phyloP scores from a whole-genome alignment of 495 filamentous ascomycete genomes.

The Tuber aestivum region DNA sequence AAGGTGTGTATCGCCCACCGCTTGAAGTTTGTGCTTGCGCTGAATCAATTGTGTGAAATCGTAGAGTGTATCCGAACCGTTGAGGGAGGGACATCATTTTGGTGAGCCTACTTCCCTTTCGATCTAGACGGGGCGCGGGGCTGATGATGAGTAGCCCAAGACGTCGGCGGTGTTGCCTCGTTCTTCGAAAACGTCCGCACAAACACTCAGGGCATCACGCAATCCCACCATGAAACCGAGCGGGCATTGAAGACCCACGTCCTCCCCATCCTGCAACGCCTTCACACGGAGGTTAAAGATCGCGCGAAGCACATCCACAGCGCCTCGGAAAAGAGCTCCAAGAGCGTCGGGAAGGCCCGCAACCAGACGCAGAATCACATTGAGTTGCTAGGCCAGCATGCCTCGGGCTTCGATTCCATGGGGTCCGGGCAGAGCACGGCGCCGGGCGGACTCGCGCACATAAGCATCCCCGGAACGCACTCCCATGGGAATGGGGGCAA shows the following conservation, averaged over 20 bases:
- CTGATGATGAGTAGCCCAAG: conserved; percentile 48
- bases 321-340: conserved; percentile 79
- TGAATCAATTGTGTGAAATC: neutral
- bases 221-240: conserved; percentile 80
- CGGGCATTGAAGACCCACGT: conserved; percentile 77
- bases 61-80: conserved; percentile 74
- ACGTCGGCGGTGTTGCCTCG: conserved; percentile 71
- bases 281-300: conserved; percentile 93
- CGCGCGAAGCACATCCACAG: conserved; percentile 80
- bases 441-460: conserved; percentile 26
- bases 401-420: conserved; percentile 63
- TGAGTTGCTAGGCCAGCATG: conserved; percentile 79
- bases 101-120: conserved; percentile 45
- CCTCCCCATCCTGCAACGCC: conserved; percentile 76
- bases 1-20: conserved; percentile 55
- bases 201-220: conserved; percentile 84
- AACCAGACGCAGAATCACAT: conserved; percentile 87
- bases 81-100: conserved; percentile 85
- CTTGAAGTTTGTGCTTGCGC: conserved; percentile 6
- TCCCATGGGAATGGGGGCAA: conserved; percentile 52
- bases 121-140: neutral
- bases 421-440: conserved; percentile 14
- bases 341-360: conserved; percentile 85
- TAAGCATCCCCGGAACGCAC: conserved; percentile 30
- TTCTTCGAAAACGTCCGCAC: conserved; percentile 88